Conservation (phyloP, 164 flowering plant species). For the Aristolochia fimbriata region DNA sequence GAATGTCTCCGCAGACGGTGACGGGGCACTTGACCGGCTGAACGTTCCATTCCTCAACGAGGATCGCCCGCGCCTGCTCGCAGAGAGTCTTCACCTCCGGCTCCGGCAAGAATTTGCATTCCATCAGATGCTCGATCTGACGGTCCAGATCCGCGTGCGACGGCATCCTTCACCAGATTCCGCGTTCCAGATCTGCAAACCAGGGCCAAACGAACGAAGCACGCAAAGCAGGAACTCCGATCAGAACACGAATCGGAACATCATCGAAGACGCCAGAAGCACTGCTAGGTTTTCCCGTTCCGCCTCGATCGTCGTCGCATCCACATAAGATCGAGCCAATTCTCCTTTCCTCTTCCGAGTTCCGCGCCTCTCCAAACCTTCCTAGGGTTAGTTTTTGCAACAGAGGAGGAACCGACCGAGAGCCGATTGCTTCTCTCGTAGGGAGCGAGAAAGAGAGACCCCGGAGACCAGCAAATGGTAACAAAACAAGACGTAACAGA, state of each 20-base stretch:
- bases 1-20: constrained; percentile 42
- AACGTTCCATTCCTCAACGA: constrained; percentile 39
- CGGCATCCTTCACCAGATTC: constrained; percentile 20
- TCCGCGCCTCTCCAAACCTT: no score
- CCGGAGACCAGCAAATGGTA: no score
- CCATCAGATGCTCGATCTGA: constrained; percentile 40
- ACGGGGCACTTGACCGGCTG: constrained; percentile 42
- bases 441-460: no score
- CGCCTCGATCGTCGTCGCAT: background rate
- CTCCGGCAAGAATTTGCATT: constrained; percentile 29
- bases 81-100: constrained; percentile 32
- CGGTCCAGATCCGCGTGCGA: constrained; percentile 35
- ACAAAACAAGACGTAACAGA: background rate
- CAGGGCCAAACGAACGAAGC: constrained; percentile 2
- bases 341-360: constrained; percentile 3
- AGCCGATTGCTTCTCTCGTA: no score
- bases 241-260: constrained; percentile 3
- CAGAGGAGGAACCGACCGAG: no score
- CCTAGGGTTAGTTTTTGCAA: no score
- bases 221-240: background rate
- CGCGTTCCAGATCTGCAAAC: constrained; percentile 1
- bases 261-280: background rate
- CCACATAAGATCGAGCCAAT: background rate
- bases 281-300: background rate
- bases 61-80: constrained; percentile 31